Percentiles rank a stretch among this genome's conserved stretches.
Conservation (phyloP, 1,284 basidiomycete species). For the Cryptococcus sp. region DNA sequence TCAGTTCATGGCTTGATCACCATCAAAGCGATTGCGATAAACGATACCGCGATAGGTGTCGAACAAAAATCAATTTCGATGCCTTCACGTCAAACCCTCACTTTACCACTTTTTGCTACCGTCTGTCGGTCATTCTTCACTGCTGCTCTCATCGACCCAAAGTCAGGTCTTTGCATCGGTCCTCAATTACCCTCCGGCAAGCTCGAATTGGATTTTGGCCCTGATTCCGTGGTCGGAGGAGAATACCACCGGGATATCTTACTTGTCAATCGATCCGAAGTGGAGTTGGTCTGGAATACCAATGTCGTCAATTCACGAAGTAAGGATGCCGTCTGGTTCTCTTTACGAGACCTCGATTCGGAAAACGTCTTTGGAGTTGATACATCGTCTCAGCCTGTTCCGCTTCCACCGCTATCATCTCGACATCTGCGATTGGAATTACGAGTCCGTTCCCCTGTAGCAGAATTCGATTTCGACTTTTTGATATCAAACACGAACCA, state of each 20-base stretch:
- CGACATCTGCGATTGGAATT: slow-evolving; percentile 37
- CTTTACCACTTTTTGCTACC: slow-evolving; percentile 42
- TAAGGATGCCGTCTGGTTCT: slow-evolving; percentile 43
- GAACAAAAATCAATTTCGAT: slow-evolving; percentile 4
- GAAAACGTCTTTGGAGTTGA: slow-evolving; percentile 46
- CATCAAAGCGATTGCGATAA: slow-evolving; percentile 25
- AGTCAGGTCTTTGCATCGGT: slow-evolving; percentile 27
- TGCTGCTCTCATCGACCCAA: slow-evolving; percentile 34
- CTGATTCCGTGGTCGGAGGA: slow-evolving; percentile 35
- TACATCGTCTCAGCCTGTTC: slow-evolving; percentile 33
- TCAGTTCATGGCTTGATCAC: slow-evolving; percentile 42
- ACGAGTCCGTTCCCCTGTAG: slow-evolving; percentile 24
- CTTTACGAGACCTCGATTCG: slow-evolving; percentile 42
- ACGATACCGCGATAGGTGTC: not conserved
- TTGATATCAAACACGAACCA: slow-evolving; percentile 41
- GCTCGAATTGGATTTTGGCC: slow-evolving; percentile 38
- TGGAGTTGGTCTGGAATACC: slow-evolving; percentile 42
- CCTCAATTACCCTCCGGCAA: slow-evolving; percentile 33
- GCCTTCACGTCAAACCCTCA: slow-evolving; percentile 23
- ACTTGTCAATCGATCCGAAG: slow-evolving; percentile 43
- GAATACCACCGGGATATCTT: slow-evolving; percentile 41
- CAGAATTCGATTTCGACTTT: slow-evolving; percentile 42
- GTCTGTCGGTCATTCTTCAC: slow-evolving; percentile 43
- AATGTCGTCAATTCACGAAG: slow-evolving; percentile 32
- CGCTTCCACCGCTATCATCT: slow-evolving; percentile 39